phyloP scores from a whole-genome alignment of 495 filamentous ascomycete species.

The Trichoderma erinaceum region DNA sequence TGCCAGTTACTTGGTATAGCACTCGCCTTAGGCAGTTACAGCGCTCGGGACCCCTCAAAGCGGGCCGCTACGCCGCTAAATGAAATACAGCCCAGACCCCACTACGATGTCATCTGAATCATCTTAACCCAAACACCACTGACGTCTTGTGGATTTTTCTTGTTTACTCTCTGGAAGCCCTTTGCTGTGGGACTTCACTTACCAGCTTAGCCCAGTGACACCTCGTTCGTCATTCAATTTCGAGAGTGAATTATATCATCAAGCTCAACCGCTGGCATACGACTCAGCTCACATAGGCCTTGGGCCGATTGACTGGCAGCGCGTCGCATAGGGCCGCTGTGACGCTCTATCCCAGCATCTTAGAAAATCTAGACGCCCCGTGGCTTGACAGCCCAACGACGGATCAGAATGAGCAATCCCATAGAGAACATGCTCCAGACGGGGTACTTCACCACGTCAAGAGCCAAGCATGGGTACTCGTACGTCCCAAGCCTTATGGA shows the following conservation, averaged over 20 bases:
- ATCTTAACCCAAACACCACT: slow-evolving; percentile 1
- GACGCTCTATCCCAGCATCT: not conserved
- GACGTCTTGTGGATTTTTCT: not conserved
- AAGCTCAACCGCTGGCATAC: not conserved
- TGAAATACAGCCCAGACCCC: not conserved
- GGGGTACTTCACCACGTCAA: slow-evolving; percentile 15
- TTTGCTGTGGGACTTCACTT: not conserved
- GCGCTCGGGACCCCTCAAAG: slow-evolving; percentile 11
- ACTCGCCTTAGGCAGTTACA: slow-evolving; percentile 1
- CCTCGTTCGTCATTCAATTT: not conserved
- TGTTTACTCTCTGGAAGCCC: not conserved
- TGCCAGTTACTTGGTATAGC: not conserved
- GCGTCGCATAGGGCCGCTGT: slow-evolving; percentile 11
- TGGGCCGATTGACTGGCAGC: not conserved
- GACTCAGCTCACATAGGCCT: not conserved
- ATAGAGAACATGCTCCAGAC: slow-evolving; percentile 14
- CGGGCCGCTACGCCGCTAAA: slow-evolving; percentile 1
- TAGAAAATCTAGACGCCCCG: not conserved
- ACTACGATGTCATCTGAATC: slow-evolving; percentile 13
- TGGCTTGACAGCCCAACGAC: not conserved
- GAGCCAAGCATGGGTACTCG: slow-evolving; percentile 10
- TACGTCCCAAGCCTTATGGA: not conserved
- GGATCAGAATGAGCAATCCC: slow-evolving; percentile 1
- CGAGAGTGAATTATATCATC: not conserved
- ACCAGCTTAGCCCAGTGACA: not conserved